Evolutionary conservation across 2,329 filamentous ascomycete genomes (phyloP).

Genomic region (Claviceps arundinis): DNA sequence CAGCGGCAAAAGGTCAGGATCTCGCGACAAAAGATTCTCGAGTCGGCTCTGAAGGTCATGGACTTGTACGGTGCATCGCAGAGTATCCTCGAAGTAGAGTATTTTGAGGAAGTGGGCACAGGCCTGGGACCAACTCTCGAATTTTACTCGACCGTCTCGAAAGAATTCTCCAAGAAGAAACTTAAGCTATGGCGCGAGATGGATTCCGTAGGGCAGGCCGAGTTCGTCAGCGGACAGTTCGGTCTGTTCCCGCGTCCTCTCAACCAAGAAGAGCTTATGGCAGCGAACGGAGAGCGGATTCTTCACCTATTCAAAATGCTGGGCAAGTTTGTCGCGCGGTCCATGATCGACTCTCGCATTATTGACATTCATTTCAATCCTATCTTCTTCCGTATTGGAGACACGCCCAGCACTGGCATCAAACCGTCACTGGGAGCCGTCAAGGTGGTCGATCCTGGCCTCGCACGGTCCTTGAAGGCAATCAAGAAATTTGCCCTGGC

Average conservation of each 20-base stretch:
- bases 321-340: constrained; percentile 92
- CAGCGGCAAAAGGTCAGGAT: constrained; percentile 98
- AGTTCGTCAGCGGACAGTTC: constrained; percentile 72
- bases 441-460: constrained; percentile 72
- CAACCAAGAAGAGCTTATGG: constrained; percentile 59
- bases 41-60: constrained; percentile 97
- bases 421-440: constrained; percentile 79
- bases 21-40: constrained; percentile 82
- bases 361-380: constrained; percentile 97
- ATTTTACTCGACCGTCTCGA: constrained; percentile 95
- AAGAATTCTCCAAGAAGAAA: constrained; percentile 95
- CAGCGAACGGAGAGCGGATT: constrained; percentile 74
- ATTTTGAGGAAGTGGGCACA: constrained; percentile 96
- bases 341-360: constrained; percentile 96
- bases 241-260: constrained; percentile 89
- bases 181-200: constrained; percentile 93
- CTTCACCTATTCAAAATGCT: constrained; percentile 83
- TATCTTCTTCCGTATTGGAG: constrained; percentile 90
- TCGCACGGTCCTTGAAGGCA: constrained; percentile 73
- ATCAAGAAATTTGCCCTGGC: constrained; percentile 76
- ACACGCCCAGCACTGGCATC: constrained; percentile 47
- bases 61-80: constrained; percentile 95
- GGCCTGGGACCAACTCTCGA: constrained; percentile 90
- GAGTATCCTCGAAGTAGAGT: constrained; percentile 92
- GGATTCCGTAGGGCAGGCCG: constrained; percentile 56